Evolutionary conservation across 129 eudicot genomes (phyloP), one percentile per base, ranked within the genome.

Genomic region (Pittosporum tobira): DNA sequence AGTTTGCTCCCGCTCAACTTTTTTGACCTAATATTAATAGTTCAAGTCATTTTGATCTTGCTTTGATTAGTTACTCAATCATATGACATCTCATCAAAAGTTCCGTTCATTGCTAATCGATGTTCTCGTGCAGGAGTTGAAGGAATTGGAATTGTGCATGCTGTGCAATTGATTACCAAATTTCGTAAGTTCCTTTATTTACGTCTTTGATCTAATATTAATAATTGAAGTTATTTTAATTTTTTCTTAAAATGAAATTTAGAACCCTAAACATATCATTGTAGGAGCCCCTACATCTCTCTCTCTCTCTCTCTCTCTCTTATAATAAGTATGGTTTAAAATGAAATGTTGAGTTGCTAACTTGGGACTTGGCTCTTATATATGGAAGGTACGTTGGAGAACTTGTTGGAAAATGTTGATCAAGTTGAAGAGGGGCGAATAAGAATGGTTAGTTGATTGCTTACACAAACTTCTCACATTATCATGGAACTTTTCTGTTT

Each of bases 81-180:
- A 21, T 27, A 67, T 46, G 38, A 43, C 28, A 25, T 36, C 48
- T 26, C n/a, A 8, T 8, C 27, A 4, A 44, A 18, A 25, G 36
- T 57, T 49, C 24, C 13, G 15, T 58, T 13, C 3, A 46, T 61
- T 61, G 48, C 30, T 62, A 23, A 31, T 26, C 25, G 25, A 50
- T 58, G 51, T 55, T 79, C 44, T 26, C 58, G 45, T 71, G 76
- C 84, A 90, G 97, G 95, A 51, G 94, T 90, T 62, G 75, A 84
- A n/a, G 95, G 95, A 64, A 85, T 90, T 8, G 97, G 97, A 57
- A 73, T 80, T 77, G 97, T 90, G 40, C 83, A 82, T 75, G 97
- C 88, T 2, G 74, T 90, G 66, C 86, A 79, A 69, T 68, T 90
- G 52, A 90, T 90, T 46, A 70, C 88, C 47, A 81, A 77, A 75